Evolutionary conservation across 1,139 yeast genomes (phyloP), one percentile per base, ranked within the genome.

Genomic region (Candida tropicalis): DNA sequence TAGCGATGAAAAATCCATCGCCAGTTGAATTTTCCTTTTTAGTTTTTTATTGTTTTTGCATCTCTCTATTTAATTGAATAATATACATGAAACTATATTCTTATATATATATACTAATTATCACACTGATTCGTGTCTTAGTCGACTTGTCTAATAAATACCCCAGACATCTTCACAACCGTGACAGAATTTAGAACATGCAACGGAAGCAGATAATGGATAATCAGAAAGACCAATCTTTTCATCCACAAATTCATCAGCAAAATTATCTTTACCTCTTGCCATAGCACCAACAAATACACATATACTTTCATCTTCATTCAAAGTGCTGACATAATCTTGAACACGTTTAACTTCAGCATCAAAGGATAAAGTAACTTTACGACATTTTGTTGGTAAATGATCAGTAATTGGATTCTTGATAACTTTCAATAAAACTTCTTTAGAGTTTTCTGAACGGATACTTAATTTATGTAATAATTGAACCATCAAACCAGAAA

Each of bases 231-330:
- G 84, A 56, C 97, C 97, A 51, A 93, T 87, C 62, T 93, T 93
- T 65, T 93, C 99, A 64, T 93, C 99, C 37, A 91, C 96, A 60
- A 66, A 91, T 66, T 91, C 98, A 65, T 93, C 99, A 28, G 99
- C 99, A 67, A 93, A 93, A 55, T 82, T 90, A 67, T 93, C 99
- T 62, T 87, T 87, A 60, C 99, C 99, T 67, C 97, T 83, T 22
- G 99, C 99, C 97, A 93, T 93, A 41, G 99, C 97, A 61, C 99
- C 99, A 39, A 93, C 97, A 65, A 93, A 93, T 23, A 93, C 97
- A 75, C 99, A 93, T 56, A 93, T 84, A 62, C 97, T 87, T 68
- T 93, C 97, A 60, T 89, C 95, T 3, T 82, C 84, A 54, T 82
- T 96, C 55, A 93, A 73, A 44, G 85, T 85, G 33, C 72, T 69